Evolutionary conservation across 352 stramenopile species (phyloP).

Genomic region (Globisporangium barbulae): DNA sequence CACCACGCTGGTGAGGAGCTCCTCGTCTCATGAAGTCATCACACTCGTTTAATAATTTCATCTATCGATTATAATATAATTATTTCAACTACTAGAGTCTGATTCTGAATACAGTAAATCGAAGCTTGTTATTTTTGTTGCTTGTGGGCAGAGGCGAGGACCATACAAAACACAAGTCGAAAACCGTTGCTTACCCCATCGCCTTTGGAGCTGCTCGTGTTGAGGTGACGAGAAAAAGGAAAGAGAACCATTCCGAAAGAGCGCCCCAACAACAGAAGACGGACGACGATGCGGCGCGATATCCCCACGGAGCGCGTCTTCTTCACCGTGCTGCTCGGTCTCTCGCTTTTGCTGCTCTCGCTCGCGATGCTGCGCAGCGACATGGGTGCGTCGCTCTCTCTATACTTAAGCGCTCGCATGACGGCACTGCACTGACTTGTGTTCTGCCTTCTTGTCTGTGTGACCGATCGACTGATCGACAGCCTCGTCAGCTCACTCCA

Average conservation of each 20-base stretch:
- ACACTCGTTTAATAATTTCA: background rate
- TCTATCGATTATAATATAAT: background rate
- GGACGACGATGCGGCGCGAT: constrained; percentile 24
- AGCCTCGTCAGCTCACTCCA: constrained; percentile 13
- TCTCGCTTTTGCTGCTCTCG: constrained; percentile 55
- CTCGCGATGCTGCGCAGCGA: constrained; percentile 56
- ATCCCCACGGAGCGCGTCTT: constrained; percentile 46
- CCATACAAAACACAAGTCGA: background rate
- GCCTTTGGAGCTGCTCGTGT: background rate
- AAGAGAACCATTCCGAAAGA: background rate
- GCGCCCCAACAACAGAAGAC: background rate
- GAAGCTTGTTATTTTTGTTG: background rate
- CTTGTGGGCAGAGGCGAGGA: background rate
- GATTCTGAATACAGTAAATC: background rate
- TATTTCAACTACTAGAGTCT: background rate
- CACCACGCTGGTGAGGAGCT: background rate
- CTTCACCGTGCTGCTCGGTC: constrained; percentile 45
- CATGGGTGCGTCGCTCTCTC: constrained; percentile 18
- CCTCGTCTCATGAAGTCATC: background rate
- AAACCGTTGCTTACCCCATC: background rate
- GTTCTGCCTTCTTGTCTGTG: background rate
- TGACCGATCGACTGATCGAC: constrained; percentile 9
- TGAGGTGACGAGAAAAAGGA: background rate
- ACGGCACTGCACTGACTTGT: background rate
- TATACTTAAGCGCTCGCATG: background rate